These are phyloP conservation scores for Microbotryum intermedium DNA, from an alignment of 1,284 basidiomycete genomes.

Conservation along the genomic window DNA sequence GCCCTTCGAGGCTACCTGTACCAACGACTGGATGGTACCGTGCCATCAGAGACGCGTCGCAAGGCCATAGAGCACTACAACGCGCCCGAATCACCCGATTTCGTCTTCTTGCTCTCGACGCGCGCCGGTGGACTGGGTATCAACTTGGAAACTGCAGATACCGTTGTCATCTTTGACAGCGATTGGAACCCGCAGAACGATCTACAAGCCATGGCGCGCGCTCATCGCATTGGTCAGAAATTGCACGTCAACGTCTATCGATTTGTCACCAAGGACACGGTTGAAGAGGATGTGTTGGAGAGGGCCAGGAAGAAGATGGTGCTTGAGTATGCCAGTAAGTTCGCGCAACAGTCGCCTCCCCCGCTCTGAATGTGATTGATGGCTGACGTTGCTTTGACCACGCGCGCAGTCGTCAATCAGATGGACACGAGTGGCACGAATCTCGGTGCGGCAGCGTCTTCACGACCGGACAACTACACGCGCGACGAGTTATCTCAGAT, in stretches of 20 bases:
- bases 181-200: conserved; percentile 92
- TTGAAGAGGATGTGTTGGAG: conserved; percentile 98
- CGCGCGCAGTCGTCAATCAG: conserved; percentile 81
- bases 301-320: conserved; percentile 99
- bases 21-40: conserved; percentile 67
- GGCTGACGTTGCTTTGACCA: conserved; percentile 9
- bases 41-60: conserved; percentile 71
- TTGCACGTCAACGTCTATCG: conserved; percentile 97
- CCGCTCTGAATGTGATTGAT: not conserved
- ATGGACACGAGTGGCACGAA: conserved; percentile 99
- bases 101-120: conserved; percentile 92
- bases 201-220: conserved; percentile 96
- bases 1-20: conserved; percentile 73
- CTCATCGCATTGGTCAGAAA: conserved; percentile 94
- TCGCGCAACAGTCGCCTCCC: conserved; percentile 9
- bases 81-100: conserved; percentile 63
- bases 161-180: conserved; percentile 93
- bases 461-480: conserved; percentile 82
- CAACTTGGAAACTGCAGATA: conserved; percentile 96
- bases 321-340: conserved; percentile 94
- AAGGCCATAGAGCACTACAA: conserved; percentile 73
- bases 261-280: conserved; percentile 94
- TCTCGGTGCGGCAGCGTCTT: conserved; percentile 62
- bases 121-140: conserved; percentile 95
- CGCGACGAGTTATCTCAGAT: conserved; percentile 98